Evolutionary conservation across 257 asterid genomes (phyloP).

Genomic region (Penstemon davidsonii): DNA sequence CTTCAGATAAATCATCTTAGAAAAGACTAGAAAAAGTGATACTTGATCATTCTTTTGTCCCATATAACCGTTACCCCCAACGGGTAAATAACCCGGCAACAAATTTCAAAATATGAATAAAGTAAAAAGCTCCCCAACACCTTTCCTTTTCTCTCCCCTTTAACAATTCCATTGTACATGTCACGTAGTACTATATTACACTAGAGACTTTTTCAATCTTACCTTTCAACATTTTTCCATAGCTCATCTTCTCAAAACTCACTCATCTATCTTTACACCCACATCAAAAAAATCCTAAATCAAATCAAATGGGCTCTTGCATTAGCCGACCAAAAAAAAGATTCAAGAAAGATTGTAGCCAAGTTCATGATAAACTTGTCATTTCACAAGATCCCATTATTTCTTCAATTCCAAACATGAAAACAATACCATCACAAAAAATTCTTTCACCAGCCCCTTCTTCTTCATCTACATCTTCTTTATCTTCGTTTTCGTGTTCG

Average conservation of each 20-base stretch:
- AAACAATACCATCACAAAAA: slow-evolving; percentile 27
- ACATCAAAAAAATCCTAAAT: background rate
- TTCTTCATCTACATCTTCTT: slow-evolving; percentile 35
- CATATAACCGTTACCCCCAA: slow-evolving; percentile 58
- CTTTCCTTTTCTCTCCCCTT: slow-evolving; percentile 26
- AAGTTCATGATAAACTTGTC: slow-evolving; percentile 62
- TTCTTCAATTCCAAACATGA: slow-evolving; percentile 27
- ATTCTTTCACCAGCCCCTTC: slow-evolving; percentile 52
- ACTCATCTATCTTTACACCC: background rate
- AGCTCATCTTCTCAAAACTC: slow-evolving; percentile 4
- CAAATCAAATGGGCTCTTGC: slow-evolving; percentile 71
- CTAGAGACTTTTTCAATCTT: slow-evolving; percentile 6
- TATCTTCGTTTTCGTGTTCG: slow-evolving; percentile 51
- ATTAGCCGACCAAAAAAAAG: slow-evolving; percentile 61
- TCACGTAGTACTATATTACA: slow-evolving; percentile 22
- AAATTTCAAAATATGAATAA: slow-evolving; percentile 49
- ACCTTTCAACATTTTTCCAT: slow-evolving; percentile 20
- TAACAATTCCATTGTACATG: slow-evolving; percentile 26
- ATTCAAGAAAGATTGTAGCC: slow-evolving; percentile 32
- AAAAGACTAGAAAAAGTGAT: slow-evolving; percentile 19
- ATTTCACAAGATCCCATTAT: slow-evolving; percentile 46
- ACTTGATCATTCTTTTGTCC: slow-evolving; percentile 29
- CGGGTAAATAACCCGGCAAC: slow-evolving; percentile 59
- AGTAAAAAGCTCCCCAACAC: slow-evolving; percentile 35
- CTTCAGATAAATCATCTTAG: background rate